Conservation (phyloP, 371 early-diverging fungal species). For the Mucor velutinosus region DNA sequence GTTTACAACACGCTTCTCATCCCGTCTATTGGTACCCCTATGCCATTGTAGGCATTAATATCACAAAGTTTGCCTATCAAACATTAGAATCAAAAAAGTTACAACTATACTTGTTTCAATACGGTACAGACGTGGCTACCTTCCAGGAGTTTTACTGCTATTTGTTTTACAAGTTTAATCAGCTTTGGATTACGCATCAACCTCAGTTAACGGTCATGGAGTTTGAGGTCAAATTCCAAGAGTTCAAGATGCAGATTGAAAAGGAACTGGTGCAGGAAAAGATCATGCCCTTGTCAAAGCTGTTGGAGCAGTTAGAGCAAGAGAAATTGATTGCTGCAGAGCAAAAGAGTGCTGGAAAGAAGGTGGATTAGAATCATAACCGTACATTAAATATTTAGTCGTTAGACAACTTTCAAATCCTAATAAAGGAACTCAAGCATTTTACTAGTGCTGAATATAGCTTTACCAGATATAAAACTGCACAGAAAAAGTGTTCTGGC, state of each 20-base stretch:
- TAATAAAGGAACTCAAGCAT: too few species aligned
- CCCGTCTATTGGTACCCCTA: slow-evolving; percentile 66
- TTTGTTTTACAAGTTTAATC: slow-evolving; percentile 69
- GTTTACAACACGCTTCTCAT: slow-evolving; percentile 36
- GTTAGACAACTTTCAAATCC: too few species aligned
- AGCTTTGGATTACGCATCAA: slow-evolving; percentile 64
- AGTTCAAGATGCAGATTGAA: slow-evolving; percentile 57
- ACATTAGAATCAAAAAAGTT: slow-evolving; percentile 66
- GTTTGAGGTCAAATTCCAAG: slow-evolving; percentile 67
- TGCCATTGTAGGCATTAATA: slow-evolving; percentile 84
- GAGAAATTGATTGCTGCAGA: not conserved
- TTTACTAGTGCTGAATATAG: too few species aligned
- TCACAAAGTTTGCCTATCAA: slow-evolving; percentile 70
- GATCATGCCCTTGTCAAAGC: slow-evolving; percentile 18
- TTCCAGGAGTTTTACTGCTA: slow-evolving; percentile 78
- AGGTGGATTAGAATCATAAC: too few species aligned
- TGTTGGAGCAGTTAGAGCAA: not conserved
- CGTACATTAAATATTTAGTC: too few species aligned
- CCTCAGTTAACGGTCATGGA: slow-evolving; percentile 74
- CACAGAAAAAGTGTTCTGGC: too few species aligned
- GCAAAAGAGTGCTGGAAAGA: not conserved
- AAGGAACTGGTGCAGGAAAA: slow-evolving; percentile 30
- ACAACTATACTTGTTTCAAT: slow-evolving; percentile 65
- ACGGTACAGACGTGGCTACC: slow-evolving; percentile 53
- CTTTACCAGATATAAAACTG: too few species aligned